Evolutionary conservation across 225 moss, liverwort and hornwort species (phyloP).

Genomic region (Asterella californica): DNA sequence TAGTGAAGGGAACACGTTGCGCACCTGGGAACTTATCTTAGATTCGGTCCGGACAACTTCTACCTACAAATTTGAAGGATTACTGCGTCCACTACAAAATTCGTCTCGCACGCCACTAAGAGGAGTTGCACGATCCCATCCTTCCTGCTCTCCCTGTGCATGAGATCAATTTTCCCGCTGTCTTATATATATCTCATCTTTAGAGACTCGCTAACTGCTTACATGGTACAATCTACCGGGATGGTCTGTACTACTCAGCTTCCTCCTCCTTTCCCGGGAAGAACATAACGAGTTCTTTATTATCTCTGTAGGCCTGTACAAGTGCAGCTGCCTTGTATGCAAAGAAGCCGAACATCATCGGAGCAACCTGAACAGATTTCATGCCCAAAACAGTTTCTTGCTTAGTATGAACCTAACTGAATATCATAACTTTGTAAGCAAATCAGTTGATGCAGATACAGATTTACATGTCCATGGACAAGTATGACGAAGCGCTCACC

Average conservation of each 20-base stretch:
- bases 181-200: no score
- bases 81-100: no score
- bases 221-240: background rate
- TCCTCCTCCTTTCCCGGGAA: conserved; percentile 29
- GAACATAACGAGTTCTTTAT: conserved; percentile 66
- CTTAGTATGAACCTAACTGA: background rate
- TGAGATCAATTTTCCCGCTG: no score
- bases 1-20: no score
- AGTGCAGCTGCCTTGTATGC: conserved; percentile 91
- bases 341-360: conserved; percentile 88
- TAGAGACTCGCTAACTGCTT: background rate
- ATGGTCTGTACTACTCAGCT: background rate
- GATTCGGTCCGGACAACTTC: no score
- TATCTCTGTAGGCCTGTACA: conserved; percentile 85
- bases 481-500: conserved; percentile 1
- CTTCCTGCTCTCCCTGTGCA: no score
- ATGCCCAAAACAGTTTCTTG: background rate
- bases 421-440: no score
- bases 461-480: background rate
- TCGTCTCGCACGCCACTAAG: no score
- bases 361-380: conserved; percentile 54
- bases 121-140: no score
- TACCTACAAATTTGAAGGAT: no score
- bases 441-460: no score
- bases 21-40: no score